Base-by-base conservation (phyloP, 192 early-diverging fungal genomes). In the Dissophora ornata region DNA sequence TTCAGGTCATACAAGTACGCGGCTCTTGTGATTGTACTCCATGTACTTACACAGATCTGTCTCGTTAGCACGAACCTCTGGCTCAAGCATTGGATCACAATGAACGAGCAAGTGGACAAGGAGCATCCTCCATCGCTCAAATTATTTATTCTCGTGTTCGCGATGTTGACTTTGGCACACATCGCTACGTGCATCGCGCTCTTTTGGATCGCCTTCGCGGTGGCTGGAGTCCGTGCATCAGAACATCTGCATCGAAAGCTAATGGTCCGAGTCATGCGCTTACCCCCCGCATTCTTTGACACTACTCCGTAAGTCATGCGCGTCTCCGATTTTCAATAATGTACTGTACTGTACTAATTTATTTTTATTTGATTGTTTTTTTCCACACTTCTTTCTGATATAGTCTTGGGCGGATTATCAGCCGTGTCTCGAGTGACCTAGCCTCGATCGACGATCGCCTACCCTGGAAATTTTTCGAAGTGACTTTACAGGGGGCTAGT, bases 321-420 rank as follows among this genome's bases (percentile, higher is more conserved):
- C n/a, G n/a, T n/a, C n/a, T n/a, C n/a, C n/a, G n/a, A n/a, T n/a
- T n/a, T n/a, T n/a, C n/a, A n/a, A n/a, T n/a, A n/a, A n/a, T n/a
- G n/a, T 86, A 81, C 22, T 80, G 90, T 45, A 48, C 4, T 11
- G 18, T 6, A 24, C 21, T 6, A 7, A 16, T 16, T 51, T 91
- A 18, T 62, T 86, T 90, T 58, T 84, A 86, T 57, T 84, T 84
- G n/a, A n/a, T 32, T 10, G 18, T 11, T 46, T 12, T 1, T 19
- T 1, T 10, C 15, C 41, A 10, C 3, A 16, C 2, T 24, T n/a
- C 24, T 25, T 22, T 4, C n/a, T n/a, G n/a, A n/a, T 38, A 13
- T 16, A 92, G 93, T 12, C 56, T 85, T 25, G 90, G 90, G 26
- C 86, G 90, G 26, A 82, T 91, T n/a, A 81, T 91, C 45, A 91